Conservation (phyloP, 257 asterid species). For the Forsythia suspensa region DNA sequence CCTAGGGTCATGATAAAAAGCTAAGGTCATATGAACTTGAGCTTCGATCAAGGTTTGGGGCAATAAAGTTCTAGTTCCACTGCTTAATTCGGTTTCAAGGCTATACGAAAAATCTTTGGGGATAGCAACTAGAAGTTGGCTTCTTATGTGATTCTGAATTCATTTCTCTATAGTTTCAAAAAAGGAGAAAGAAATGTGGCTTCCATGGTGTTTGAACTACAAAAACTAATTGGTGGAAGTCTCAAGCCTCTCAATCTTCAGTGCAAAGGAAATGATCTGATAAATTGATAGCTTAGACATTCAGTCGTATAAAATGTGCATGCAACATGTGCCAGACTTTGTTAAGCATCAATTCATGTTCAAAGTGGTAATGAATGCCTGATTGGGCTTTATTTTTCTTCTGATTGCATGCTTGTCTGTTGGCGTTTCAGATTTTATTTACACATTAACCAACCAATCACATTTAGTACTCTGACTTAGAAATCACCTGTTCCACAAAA, state of each 20-base stretch:
- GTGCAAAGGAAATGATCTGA: not conserved
- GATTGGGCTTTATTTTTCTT: not conserved
- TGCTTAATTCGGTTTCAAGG: not conserved
- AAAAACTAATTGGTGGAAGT: not conserved
- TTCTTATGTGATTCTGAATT: not conserved
- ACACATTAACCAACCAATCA: not conserved
- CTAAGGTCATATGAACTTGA: not conserved
- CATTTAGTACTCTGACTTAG: not conserved
- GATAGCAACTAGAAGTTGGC: not conserved
- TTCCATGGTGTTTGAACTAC: not conserved
- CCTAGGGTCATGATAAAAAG: not conserved
- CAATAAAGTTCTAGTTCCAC: not conserved
- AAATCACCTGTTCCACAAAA: not conserved
- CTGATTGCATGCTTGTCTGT: constrained; percentile 5
- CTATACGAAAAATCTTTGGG: not conserved
- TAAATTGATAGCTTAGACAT: not conserved
- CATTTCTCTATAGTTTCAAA: not conserved
- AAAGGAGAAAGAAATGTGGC: not conserved
- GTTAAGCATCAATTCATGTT: not conserved
- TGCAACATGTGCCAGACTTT: not conserved
- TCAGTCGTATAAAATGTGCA: not conserved
- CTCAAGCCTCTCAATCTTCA: constrained; percentile 1
- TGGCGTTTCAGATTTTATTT: not conserved
- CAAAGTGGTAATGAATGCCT: not conserved
- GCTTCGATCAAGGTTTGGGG: not conserved